Base-by-base conservation (phyloP, 352 stramenopile species). In the Globisporangium barbulae region DNA sequence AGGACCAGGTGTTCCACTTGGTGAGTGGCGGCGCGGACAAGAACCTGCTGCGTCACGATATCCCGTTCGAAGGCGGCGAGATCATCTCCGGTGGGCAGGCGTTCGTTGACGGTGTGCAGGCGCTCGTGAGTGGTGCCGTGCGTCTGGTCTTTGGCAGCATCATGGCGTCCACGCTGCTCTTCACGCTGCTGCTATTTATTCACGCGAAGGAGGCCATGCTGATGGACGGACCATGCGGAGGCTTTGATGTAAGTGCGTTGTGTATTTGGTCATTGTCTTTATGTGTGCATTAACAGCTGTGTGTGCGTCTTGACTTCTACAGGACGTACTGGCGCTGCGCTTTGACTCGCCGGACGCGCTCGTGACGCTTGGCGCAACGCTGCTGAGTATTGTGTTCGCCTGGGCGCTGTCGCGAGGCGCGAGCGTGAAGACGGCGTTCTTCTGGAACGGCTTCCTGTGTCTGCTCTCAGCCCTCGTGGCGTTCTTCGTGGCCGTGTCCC, bases 1-100 rank as follows among this genome's bases (percentile, higher is more conserved):
- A 56, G 49, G 25, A 35, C 49, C 31, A 56, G 21, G 19, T 75
- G 12, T 71, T 78, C 39, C 72, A 90, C 22, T 67, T 94, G 53
- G 72, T 91, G 33, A 93, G 79, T 52, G 85, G 83, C 45, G 82
- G 85, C 4, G 85, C 85, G 15, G 85, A 94, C 70, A 94, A 93
- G 69, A 76, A 69, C 28, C 35, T 94, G 41, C 67, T 94, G 22
- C 72, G 81, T 33, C 85, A 94, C 70, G 79, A 86, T 17, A 74
- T 90, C 22, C 60, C 75, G 22, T 64, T 86, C 25, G 67, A 88
- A 53, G 78, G 78, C 53, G 83, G 83, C 28, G 66, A 82, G n/a
- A 49, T 88, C n/a, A 70, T 73, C 25, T 83, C 80, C 3, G 74
- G 68, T 4, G 21, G 77, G 33, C 65, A 78, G 49, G 73, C 73